Evolutionary conservation across 371 early-diverging fungal genomes (phyloP).

Genomic region (Circinella umbellata): DNA sequence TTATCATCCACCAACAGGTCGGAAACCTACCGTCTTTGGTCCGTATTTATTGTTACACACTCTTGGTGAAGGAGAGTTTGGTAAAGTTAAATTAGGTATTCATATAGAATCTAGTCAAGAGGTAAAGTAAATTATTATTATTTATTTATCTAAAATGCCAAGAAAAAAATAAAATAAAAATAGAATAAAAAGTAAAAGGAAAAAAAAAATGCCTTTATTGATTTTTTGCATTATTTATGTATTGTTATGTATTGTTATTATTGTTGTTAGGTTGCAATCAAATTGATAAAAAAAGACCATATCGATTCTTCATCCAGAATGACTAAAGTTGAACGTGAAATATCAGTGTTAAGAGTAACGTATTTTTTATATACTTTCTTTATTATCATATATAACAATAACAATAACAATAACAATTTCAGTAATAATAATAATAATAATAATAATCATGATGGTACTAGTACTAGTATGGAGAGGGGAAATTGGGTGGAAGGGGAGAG

Average conservation of each 20-base stretch:
- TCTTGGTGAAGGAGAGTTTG: constrained; percentile 98
- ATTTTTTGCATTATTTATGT: neutral
- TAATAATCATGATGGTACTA: no score
- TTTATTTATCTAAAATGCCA: neutral
- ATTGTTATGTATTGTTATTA: neutral
- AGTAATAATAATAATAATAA: no score
- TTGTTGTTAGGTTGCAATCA: constrained; percentile 78
- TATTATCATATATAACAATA: neutral
- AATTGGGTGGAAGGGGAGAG: neutral
- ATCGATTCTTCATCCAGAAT: constrained; percentile 79
- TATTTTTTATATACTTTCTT: neutral
- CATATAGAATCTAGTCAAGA: constrained; percentile 91
- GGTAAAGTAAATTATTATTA: constrained; percentile 54
- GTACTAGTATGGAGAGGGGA: no score
- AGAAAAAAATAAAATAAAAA: neutral
- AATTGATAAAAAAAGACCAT: constrained; percentile 81
- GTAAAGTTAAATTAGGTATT: constrained; percentile 97
- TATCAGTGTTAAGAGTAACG: constrained; percentile 79
- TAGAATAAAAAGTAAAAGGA: no score
- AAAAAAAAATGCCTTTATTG: no score
- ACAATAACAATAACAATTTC: neutral
- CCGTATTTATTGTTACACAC: constrained; percentile 95
- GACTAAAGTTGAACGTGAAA: constrained; percentile 80
- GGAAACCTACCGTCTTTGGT: constrained; percentile 79
- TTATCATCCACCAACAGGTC: constrained; percentile 50